Conservation (phyloP, 257 asterid species). For the Oldenlandia corymbosa region DNA sequence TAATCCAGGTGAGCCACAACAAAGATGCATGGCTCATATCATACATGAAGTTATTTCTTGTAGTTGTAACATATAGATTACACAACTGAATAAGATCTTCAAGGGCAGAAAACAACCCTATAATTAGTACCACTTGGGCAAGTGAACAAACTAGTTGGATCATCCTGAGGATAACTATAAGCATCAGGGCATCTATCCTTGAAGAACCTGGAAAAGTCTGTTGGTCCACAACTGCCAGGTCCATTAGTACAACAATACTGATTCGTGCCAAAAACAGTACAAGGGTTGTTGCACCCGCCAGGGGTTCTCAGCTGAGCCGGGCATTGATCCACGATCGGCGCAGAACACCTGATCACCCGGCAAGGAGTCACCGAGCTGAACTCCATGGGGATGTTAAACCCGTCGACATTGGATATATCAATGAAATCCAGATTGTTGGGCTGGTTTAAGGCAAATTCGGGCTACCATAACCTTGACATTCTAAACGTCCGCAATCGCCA, state of each 20-base stretch:
- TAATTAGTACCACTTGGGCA: constrained; percentile 46
- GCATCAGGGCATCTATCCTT: constrained; percentile 47
- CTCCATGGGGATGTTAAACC: constrained; percentile 26
- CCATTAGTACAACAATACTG: constrained; percentile 47
- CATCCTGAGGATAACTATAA: constrained; percentile 50
- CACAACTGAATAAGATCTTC: neutral
- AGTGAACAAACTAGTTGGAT: constrained; percentile 37
- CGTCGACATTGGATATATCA: constrained; percentile 26
- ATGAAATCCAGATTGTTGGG: constrained; percentile 23
- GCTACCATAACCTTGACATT: constrained; percentile 20
- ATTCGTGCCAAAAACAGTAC: constrained; percentile 22
- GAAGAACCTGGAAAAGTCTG: constrained; percentile 20
- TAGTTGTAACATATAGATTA: neutral
- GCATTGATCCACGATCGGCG: constrained; percentile 29
- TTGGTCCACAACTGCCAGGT: constrained; percentile 37
- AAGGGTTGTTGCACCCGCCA: constrained; percentile 42
- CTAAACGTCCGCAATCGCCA: constrained; percentile 20
- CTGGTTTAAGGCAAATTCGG: constrained; percentile 25
- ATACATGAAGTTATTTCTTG: no score
- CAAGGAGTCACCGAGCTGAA: constrained; percentile 17
- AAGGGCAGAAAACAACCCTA: constrained; percentile 53
- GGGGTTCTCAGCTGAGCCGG: constrained; percentile 30
- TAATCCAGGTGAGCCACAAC: neutral
- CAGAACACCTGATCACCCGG: constrained; percentile 24
- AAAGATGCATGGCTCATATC: no score